phyloP scores from a whole-genome alignment of 208 protist genomes.

The Trypanosoma platydactyli region DNA sequence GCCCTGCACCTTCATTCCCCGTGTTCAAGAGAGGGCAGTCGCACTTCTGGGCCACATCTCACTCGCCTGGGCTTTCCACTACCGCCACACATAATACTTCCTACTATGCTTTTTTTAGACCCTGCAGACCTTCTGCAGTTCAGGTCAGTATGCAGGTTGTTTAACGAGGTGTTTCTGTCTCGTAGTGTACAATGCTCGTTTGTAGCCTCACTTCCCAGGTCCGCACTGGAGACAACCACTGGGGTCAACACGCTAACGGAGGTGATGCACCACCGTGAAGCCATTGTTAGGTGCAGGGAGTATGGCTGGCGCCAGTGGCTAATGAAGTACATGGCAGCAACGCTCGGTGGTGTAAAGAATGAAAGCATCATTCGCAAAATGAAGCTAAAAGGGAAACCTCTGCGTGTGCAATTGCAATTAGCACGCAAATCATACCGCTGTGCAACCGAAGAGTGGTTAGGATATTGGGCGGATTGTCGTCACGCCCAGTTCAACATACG shows the following conservation, averaged over 20 bases:
- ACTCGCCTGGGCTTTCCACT: neutral
- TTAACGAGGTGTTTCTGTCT: conserved; percentile 24
- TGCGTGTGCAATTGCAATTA: conserved; percentile 5
- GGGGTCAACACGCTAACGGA: conserved; percentile 10
- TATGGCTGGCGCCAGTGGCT: conserved; percentile 12
- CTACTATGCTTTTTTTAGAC: conserved; percentile 19
- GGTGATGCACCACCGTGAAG: conserved; percentile 5
- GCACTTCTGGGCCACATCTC: neutral
- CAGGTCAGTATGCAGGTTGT: conserved; percentile 14
- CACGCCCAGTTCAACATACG: conserved; percentile 27
- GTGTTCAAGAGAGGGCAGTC: neutral
- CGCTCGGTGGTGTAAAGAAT: neutral
- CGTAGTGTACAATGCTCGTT: conserved; percentile 3
- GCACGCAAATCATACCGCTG: neutral
- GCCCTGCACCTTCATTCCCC: neutral
- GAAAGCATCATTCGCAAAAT: neutral
- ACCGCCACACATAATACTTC: conserved; percentile 6
- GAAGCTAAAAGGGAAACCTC: neutral
- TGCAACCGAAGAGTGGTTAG: conserved; percentile 19
- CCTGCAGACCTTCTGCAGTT: conserved; percentile 4
- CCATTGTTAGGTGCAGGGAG: neutral
- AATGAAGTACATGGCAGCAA: neutral
- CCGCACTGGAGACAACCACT: neutral
- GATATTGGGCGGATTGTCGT: conserved; percentile 11
- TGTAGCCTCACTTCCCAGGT: neutral